A percentile compares a stretch with the other conserved stretches of the same genome.
Evolutionary conservation across 2,329 filamentous ascomycete species (phyloP).

Genomic region (Claviceps maximensis): DNA sequence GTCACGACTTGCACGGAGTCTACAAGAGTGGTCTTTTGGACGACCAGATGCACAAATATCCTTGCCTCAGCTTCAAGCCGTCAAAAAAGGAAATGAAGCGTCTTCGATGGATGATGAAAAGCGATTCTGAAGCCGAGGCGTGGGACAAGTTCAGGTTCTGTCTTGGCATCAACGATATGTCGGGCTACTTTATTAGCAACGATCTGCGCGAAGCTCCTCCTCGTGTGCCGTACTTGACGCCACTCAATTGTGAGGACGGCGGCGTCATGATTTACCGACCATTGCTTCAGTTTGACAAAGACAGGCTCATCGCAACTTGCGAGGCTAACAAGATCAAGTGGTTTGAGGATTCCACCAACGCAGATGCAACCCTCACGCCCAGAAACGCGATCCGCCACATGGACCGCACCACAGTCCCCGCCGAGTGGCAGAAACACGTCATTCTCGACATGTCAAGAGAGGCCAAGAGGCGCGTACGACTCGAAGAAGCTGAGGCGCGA

Average conservation of each 20-base stretch:
- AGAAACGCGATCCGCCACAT: conserved; percentile 72
- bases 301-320: conserved; percentile 63
- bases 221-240: conserved; percentile 19
- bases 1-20: conserved; percentile 58
- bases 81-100: conserved; percentile 16
- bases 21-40: conserved; percentile 49
- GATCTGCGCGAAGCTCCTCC: conserved; percentile 9
- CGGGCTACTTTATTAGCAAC: conserved; percentile 17
- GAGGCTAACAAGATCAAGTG: conserved; percentile 52
- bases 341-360: conserved; percentile 79
- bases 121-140: conserved; percentile 14
- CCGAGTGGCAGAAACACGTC: conserved; percentile 51
- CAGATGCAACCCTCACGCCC: conserved; percentile 59
- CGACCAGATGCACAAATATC: conserved; percentile 24
- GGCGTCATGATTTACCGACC: conserved; percentile 58
- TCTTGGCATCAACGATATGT: conserved; percentile 11
- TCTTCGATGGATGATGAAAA: conserved; percentile 17
- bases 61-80: conserved; percentile 26
- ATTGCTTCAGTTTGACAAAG: conserved; percentile 57
- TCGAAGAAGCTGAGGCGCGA: conserved; percentile 39
- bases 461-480: conserved; percentile 29
- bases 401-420: conserved; percentile 46
- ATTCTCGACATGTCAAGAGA: conserved; percentile 48
- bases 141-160: conserved; percentile 7
- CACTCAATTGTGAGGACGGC: conserved; percentile 41